These are phyloP conservation scores for Yamadazyma atlantica DNA, from an alignment of 1,139 yeast genomes.

Conservation along the genomic window DNA sequence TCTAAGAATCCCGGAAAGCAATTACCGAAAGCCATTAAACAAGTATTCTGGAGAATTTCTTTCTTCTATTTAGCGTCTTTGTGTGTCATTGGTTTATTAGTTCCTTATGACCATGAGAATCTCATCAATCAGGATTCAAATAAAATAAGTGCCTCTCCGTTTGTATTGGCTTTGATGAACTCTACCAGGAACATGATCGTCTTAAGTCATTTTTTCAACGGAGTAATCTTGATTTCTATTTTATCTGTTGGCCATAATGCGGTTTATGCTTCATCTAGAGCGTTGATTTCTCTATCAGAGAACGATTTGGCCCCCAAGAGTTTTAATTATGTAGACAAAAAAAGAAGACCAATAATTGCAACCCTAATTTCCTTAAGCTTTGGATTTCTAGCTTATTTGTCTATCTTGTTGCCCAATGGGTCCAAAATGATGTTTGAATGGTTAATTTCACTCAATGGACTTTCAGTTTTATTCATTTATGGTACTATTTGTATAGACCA, in stretches of 20 bases:
- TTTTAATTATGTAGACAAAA: constrained; percentile 37
- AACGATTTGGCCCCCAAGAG: constrained; percentile 41
- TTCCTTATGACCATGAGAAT: constrained; percentile 30
- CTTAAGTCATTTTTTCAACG: constrained; percentile 46
- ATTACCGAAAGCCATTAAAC: constrained; percentile 42
- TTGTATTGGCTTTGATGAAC: constrained; percentile 55
- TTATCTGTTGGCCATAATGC: constrained; percentile 47
- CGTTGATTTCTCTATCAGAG: constrained; percentile 39
- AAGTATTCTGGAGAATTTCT: constrained; percentile 45
- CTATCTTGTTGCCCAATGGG: constrained; percentile 7
- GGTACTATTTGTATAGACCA: constrained; percentile 28
- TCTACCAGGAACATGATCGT: constrained; percentile 45
- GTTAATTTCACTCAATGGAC: constrained; percentile 37
- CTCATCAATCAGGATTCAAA: constrained; percentile 30
- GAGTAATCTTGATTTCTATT: constrained; percentile 40
- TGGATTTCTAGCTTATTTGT: constrained; percentile 8
- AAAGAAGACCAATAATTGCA: constrained; percentile 36
- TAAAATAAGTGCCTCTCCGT: constrained; percentile 45
- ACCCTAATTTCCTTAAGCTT: constrained; percentile 2
- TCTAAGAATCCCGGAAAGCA: constrained; percentile 33
- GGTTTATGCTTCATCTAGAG: constrained; percentile 45
- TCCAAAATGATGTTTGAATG: constrained; percentile 24
- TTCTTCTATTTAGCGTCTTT: constrained; percentile 41
- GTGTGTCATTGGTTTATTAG: constrained; percentile 41
- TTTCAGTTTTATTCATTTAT: constrained; percentile 37